Evolutionary conservation across 768 basidiomycete species (phyloP).

Genomic region (Auriscalpium orientale): DNA sequence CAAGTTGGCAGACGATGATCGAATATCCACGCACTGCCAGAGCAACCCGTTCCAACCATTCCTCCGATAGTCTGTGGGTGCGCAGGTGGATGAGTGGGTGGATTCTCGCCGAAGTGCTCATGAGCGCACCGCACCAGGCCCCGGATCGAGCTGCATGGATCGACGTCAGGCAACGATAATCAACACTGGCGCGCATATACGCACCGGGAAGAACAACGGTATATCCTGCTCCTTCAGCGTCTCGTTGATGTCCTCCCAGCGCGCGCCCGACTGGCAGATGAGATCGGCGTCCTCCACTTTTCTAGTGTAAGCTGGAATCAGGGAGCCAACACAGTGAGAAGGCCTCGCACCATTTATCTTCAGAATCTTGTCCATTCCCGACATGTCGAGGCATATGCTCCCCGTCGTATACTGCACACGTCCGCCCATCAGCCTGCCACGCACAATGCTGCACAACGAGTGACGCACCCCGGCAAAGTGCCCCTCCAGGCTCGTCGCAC

Average conservation of each 20-base stretch:
- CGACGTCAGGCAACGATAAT: neutral
- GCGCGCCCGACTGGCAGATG: slow-evolving; percentile 65
- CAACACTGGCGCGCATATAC: slow-evolving; percentile 10
- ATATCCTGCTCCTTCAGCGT: slow-evolving; percentile 60
- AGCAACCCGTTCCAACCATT: slow-evolving; percentile 84
- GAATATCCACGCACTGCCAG: slow-evolving; percentile 54
- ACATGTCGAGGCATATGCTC: slow-evolving; percentile 61
- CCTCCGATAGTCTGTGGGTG: slow-evolving; percentile 66
- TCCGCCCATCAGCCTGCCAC: too few relatives aligned
- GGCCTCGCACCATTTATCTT: slow-evolving; percentile 44
- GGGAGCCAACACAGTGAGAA: neutral
- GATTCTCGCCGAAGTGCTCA: too few relatives aligned
- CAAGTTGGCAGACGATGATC: neutral
- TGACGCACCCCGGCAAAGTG: slow-evolving; percentile 66
- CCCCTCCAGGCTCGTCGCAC: slow-evolving; percentile 83
- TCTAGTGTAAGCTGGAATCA: neutral
- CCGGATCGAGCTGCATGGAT: slow-evolving; percentile 26
- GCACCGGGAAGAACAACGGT: slow-evolving; percentile 81
- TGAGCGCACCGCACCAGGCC: slow-evolving; percentile 42
- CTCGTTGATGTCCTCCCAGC: slow-evolving; percentile 75
- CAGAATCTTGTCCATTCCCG: slow-evolving; percentile 59
- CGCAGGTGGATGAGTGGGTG: too few relatives aligned
- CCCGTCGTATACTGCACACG: slow-evolving; percentile 39
- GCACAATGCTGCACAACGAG: too few relatives aligned
- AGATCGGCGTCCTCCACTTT: slow-evolving; percentile 68